These are phyloP conservation scores for Bacidia rubella DNA, from an alignment of 495 filamentous ascomycete species.

Conservation along the genomic window DNA sequence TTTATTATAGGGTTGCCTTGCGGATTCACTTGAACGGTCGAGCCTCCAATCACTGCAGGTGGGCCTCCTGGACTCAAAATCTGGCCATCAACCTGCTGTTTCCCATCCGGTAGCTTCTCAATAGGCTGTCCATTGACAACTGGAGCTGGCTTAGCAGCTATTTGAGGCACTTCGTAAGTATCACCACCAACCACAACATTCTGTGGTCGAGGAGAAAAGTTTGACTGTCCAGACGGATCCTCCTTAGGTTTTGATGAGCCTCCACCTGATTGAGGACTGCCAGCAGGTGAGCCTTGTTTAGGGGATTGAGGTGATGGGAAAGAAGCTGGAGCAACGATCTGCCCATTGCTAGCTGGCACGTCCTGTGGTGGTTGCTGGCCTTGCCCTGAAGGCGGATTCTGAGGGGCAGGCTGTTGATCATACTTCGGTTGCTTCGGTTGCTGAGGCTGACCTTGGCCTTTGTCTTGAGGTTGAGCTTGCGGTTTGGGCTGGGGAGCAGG, in stretches of 20 bases:
- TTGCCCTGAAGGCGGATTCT: not conserved
- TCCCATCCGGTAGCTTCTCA: not conserved
- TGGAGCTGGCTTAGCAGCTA: slow-evolving; percentile 1
- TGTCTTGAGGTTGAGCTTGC: not conserved
- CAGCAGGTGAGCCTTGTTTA: not conserved
- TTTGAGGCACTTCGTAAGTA: slow-evolving; percentile 4
- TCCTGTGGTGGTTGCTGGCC: not conserved
- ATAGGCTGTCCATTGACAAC: slow-evolving; percentile 5
- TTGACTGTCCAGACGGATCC: not conserved
- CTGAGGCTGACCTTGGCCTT: no score
- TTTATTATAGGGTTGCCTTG: not conserved
- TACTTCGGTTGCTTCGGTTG: no score
- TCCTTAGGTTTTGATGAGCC: not conserved
- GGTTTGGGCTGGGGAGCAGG: not conserved
- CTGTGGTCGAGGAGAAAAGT: not conserved
- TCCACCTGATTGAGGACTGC: not conserved
- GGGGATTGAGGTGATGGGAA: not conserved
- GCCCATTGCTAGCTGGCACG: not conserved
- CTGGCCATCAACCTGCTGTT: not conserved
- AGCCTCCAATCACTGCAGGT: not conserved
- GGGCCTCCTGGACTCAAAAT: not conserved
- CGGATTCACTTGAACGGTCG: slow-evolving; percentile 2
- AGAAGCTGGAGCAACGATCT: not conserved
- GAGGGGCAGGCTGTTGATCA: not conserved
- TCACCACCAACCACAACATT: not conserved